Evolutionary conservation across 2,329 filamentous ascomycete species (phyloP).

Genomic region (Bipolaris victoriae): DNA sequence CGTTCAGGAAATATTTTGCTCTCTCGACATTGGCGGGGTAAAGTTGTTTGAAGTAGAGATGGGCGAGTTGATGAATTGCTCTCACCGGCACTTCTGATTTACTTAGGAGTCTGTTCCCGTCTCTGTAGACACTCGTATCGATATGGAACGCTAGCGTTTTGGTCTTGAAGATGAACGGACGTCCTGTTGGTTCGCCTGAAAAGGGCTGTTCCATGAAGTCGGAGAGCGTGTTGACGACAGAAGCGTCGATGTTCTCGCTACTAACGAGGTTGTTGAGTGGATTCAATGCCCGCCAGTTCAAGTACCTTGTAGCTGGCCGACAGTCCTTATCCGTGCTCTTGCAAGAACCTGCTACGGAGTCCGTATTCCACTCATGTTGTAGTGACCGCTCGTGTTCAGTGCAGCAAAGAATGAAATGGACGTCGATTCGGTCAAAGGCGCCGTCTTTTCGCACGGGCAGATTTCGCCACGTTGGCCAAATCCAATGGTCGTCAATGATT

Average conservation of each 20-base stretch:
- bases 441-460: constrained; percentile 7
- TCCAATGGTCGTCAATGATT: constrained; percentile 22
- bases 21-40: constrained; percentile 6
- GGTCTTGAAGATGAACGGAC: background rate
- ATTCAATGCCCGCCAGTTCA: background rate
- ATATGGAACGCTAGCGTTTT: constrained; percentile 14
- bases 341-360: background rate
- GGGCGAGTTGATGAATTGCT: constrained; percentile 13
- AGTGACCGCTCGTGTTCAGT: constrained; percentile 10
- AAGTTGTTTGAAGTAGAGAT: constrained; percentile 19
- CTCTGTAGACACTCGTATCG: constrained; percentile 9
- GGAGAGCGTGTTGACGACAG: background rate
- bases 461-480: constrained; percentile 22
- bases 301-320: background rate
- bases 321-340: background rate
- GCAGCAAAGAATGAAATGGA: constrained; percentile 19
- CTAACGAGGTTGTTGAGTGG: background rate
- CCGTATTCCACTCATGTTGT: background rate
- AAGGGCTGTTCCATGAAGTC: background rate
- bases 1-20: background rate
- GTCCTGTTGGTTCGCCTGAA: background rate
- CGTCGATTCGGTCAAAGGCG: constrained; percentile 11
- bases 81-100: constrained; percentile 18
- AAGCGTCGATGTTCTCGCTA: background rate
- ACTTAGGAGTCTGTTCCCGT: constrained; percentile 9